phyloP scores from a whole-genome alignment of 306 rosid genomes.

The Lathyrus oleraceus region DNA sequence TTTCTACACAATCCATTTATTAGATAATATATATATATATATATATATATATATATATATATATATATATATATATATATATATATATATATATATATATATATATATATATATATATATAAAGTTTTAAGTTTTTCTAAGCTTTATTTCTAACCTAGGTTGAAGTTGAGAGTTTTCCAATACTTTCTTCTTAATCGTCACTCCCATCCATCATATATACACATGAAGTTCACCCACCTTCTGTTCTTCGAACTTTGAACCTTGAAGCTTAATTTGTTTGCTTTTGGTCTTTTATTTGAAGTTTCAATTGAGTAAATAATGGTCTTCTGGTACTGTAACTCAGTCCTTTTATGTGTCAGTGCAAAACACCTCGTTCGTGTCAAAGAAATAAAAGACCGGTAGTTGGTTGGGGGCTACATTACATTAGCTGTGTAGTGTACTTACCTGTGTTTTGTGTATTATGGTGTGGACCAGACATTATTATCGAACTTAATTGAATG shows the following conservation, averaged over 20 bases:
- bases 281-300: constrained; percentile 16
- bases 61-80: too few relatives aligned
- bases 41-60: too few relatives aligned
- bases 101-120: too few relatives aligned
- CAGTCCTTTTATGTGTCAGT: constrained; percentile 22
- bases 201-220: background rate
- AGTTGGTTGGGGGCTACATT: constrained; percentile 16
- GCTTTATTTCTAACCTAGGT: too few relatives aligned
- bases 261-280: constrained; percentile 45
- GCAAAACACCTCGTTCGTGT: constrained; percentile 35
- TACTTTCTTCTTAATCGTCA: too few relatives aligned
- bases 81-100: too few relatives aligned
- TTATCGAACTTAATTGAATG: background rate
- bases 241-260: constrained; percentile 4
- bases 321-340: background rate
- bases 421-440: constrained; percentile 1
- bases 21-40: too few relatives aligned
- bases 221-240: background rate
- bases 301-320: constrained; percentile 5
- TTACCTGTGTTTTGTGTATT: background rate
- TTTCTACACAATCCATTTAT: too few relatives aligned
- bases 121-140: too few relatives aligned
- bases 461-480: constrained; percentile 23
- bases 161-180: too few relatives aligned
- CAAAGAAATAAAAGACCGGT: constrained; percentile 32